Conservation (phyloP, 2,329 filamentous ascomycete species). For the Fusarium beomiforme region DNA sequence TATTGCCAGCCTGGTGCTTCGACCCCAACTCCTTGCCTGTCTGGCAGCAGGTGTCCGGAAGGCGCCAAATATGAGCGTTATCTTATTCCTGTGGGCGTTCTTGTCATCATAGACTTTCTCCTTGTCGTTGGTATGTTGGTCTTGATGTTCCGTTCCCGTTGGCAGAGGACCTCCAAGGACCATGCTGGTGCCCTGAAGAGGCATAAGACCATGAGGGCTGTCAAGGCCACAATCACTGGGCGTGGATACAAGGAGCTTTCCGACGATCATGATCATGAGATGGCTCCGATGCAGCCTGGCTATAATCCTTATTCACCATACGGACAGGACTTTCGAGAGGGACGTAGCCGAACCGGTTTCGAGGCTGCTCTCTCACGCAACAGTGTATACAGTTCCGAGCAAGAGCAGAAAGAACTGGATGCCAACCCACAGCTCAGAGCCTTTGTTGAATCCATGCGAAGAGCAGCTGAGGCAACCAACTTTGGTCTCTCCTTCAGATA, state of each 20-base stretch:
- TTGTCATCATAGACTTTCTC: conserved; percentile 55
- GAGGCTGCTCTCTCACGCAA: conserved; percentile 50
- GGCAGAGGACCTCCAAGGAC: conserved; percentile 22
- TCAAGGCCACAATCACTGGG: conserved; percentile 44
- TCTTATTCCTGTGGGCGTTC: conserved; percentile 55
- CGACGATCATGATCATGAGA: conserved; percentile 49
- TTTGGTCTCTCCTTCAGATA: conserved; percentile 66
- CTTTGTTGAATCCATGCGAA: conserved; percentile 64
- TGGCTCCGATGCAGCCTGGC: conserved; percentile 47
- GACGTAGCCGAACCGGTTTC: conserved; percentile 47
- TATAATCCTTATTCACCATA: conserved; percentile 35
- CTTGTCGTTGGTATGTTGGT: conserved; percentile 48
- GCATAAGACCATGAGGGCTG: conserved; percentile 42
- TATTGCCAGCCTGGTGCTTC: conserved; percentile 63
- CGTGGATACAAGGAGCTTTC: conserved; percentile 48
- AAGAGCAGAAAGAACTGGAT: conserved; percentile 22
- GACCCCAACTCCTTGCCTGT: conserved; percentile 57
- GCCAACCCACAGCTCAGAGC: conserved; percentile 53
- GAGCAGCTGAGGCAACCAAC: conserved; percentile 59
- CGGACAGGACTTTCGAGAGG: conserved; percentile 18
- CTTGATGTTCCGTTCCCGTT: conserved; percentile 31
- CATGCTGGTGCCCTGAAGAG: conserved; percentile 28
- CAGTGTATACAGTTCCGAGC: conserved; percentile 42
- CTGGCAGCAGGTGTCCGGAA: conserved; percentile 58
- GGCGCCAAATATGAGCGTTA: conserved; percentile 55